phyloP scores from a whole-genome alignment of 169 alveolate species.

The Miamiensis avidus region DNA sequence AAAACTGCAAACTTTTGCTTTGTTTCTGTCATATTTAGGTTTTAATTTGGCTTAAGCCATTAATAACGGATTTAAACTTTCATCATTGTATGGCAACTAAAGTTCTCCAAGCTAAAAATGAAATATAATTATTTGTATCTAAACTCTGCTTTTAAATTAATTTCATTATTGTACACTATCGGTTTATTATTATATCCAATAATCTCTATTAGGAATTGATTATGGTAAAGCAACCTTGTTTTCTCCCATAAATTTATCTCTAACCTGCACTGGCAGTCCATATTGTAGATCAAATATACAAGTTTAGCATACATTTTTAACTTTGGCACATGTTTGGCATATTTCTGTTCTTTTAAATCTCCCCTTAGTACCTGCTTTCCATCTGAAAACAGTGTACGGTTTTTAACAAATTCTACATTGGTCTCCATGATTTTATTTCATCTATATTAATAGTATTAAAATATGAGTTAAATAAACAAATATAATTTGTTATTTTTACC shows the following conservation, averaged over 20 bases:
- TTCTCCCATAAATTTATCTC: conserved; percentile 88
- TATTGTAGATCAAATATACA: conserved; percentile 97
- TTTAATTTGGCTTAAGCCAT: conserved; percentile 75
- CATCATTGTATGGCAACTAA: conserved; percentile 52
- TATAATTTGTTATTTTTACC: conserved; percentile 48
- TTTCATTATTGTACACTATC: conserved; percentile 53
- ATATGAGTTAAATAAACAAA: not conserved
- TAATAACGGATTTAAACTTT: conserved; percentile 55
- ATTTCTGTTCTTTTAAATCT: conserved; percentile 96
- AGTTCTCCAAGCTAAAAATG: conserved; percentile 45
- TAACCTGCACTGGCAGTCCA: conserved; percentile 96
- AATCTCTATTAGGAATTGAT: conserved; percentile 81
- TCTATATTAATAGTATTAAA: conserved; percentile 25
- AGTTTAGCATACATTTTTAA: conserved; percentile 98
- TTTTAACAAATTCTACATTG: conserved; percentile 97
- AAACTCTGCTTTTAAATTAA: conserved; percentile 8
- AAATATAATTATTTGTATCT: conserved; percentile 12
- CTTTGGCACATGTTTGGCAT: conserved; percentile 97
- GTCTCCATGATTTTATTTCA: conserved; percentile 92
- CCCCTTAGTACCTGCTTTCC: conserved; percentile 96
- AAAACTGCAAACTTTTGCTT: conserved; percentile 94
- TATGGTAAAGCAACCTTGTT: conserved; percentile 76
- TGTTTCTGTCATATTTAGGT: conserved; percentile 91
- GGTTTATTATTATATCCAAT: conserved; percentile 74
- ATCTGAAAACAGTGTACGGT: conserved; percentile 97